These are phyloP conservation scores for Trichophyton rubrum DNA, from an alignment of 2,329 filamentous ascomycete genomes.

Conservation along the genomic window DNA sequence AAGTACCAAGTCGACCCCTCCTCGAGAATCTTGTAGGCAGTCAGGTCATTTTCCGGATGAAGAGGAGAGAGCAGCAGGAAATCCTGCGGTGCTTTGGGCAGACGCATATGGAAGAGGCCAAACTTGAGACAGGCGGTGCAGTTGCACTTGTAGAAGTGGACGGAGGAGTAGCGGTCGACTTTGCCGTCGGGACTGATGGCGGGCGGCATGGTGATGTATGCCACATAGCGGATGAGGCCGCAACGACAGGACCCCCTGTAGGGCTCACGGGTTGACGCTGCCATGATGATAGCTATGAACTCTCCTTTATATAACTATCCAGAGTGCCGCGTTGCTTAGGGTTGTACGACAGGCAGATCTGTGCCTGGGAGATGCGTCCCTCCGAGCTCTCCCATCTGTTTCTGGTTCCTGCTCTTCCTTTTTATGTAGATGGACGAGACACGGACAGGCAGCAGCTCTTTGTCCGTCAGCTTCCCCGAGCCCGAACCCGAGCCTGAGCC, in stretches of 20 bases:
- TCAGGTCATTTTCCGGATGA: slow-evolving; percentile 7
- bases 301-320: too few species aligned
- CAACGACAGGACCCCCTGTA: slow-evolving; percentile 12
- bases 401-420: too few species aligned
- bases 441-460: too few species aligned
- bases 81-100: slow-evolving; percentile 8
- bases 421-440: too few species aligned
- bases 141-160: slow-evolving; percentile 13
- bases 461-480: too few species aligned
- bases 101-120: slow-evolving; percentile 10
- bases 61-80: slow-evolving; percentile 11
- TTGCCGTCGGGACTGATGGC: not conserved
- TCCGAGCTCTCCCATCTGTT: too few species aligned
- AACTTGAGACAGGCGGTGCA: slow-evolving; percentile 11
- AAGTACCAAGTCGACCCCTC: slow-evolving; percentile 6
- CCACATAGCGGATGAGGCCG: slow-evolving; percentile 10
- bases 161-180: slow-evolving; percentile 1
- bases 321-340: too few species aligned
- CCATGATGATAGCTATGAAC: not conserved
- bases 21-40: slow-evolving; percentile 7
- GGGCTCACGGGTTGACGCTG: not conserved
- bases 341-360: too few species aligned
- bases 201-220: slow-evolving; percentile 9
- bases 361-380: too few species aligned
- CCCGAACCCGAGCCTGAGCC: too few species aligned